These are phyloP conservation scores for Dictyostelium intermedium DNA, from an alignment of 78 protist species.

Conservation along the genomic window DNA sequence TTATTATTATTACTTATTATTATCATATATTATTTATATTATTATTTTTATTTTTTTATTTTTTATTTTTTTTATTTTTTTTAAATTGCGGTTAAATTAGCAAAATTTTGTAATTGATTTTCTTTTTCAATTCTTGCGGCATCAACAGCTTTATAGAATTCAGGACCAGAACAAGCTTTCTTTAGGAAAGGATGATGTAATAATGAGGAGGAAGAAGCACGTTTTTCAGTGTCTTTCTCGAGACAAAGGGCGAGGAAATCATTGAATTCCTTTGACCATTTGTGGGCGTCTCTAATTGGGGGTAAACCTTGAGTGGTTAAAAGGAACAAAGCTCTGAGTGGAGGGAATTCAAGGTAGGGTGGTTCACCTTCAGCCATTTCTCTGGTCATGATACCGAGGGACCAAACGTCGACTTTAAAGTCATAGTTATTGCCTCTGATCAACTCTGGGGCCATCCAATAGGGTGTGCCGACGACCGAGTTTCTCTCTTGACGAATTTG, in stretches of 20 bases:
- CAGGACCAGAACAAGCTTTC: slow-evolving; percentile 46
- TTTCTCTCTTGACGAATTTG: slow-evolving; percentile 62
- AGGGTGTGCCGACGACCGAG: slow-evolving; percentile 92
- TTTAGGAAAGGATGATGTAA: slow-evolving; percentile 71
- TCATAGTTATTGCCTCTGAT: slow-evolving; percentile 90
- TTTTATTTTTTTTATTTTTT: not conserved
- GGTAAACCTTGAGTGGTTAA: slow-evolving; percentile 95
- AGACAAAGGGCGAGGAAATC: slow-evolving; percentile 87
- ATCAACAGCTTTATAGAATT: slow-evolving; percentile 73
- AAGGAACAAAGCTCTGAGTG: slow-evolving; percentile 91
- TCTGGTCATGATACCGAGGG: slow-evolving; percentile 91
- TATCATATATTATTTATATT: too few relatives aligned
- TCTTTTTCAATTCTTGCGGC: slow-evolving; percentile 52
- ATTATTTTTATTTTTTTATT: too few relatives aligned
- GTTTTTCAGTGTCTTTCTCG: slow-evolving; percentile 83
- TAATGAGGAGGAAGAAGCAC: slow-evolving; percentile 65
- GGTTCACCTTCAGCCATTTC: slow-evolving; percentile 96
- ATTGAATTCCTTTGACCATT: slow-evolving; percentile 81
- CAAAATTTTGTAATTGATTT: slow-evolving; percentile 47
- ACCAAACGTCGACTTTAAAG: slow-evolving; percentile 93
- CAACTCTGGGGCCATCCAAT: slow-evolving; percentile 96
- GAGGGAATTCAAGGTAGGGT: slow-evolving; percentile 93
- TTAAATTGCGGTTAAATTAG: not conserved
- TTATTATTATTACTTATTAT: too few relatives aligned
- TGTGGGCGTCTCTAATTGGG: slow-evolving; percentile 70